Conservation (phyloP, 1,284 basidiomycete genomes). For the Golubevia sp. region DNA sequence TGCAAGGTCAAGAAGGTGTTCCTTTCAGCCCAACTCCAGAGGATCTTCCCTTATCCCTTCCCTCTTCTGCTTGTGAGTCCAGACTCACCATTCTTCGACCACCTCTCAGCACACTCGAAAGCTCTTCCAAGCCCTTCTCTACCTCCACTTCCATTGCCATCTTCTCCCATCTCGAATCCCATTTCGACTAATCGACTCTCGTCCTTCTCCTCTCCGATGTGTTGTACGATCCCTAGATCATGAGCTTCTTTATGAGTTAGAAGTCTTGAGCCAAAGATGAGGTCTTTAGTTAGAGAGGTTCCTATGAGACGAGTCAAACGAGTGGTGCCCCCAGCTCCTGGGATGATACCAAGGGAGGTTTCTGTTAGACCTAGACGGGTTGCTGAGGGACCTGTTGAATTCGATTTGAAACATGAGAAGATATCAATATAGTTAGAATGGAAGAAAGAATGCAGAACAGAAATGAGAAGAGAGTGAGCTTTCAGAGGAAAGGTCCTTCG, state of each 20-base stretch:
- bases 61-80: too few relatives aligned
- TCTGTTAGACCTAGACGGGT: conserved; percentile 83
- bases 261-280: conserved; percentile 78
- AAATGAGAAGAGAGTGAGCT: background rate
- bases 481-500: too few relatives aligned
- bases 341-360: conserved; percentile 85
- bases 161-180: conserved; percentile 11
- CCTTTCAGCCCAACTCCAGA: too few relatives aligned
- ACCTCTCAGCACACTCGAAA: conserved; percentile 70
- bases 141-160: background rate
- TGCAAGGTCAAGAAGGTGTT: background rate
- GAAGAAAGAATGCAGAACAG: background rate
- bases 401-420: too few relatives aligned
- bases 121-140: conserved; percentile 67
- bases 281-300: conserved; percentile 79
- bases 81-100: conserved; percentile 72
- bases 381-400: conserved; percentile 68
- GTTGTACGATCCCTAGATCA: conserved; percentile 69
- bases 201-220: conserved; percentile 2
- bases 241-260: conserved; percentile 74
- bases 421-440: too few relatives aligned
- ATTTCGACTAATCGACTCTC: conserved; percentile 1
- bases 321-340: conserved; percentile 92
- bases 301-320: conserved; percentile 81
- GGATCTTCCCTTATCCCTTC: too few relatives aligned